These are phyloP conservation scores for Albophoma yamanashiensis DNA, from an alignment of 2,329 filamentous ascomycete species.

Conservation along the genomic window DNA sequence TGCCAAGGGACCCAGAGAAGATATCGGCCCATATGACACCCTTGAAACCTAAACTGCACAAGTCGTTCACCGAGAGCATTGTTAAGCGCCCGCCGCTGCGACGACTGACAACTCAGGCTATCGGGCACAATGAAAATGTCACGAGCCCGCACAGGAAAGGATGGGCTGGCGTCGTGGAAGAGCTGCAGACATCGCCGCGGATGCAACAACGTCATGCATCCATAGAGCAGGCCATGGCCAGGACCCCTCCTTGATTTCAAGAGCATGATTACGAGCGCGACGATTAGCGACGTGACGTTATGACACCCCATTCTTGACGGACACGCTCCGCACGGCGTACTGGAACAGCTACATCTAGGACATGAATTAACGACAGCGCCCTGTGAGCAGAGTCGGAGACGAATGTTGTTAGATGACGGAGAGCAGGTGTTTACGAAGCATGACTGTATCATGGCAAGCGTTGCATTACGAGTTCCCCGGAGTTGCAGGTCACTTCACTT, in stretches of 20 bases:
- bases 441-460: slow-evolving; percentile 13
- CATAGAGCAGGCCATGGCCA: slow-evolving; percentile 46
- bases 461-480: not conserved
- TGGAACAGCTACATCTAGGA: not conserved
- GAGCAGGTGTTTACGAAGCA: slow-evolving; percentile 8
- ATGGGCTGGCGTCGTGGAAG: slow-evolving; percentile 53
- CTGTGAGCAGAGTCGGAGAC: not conserved
- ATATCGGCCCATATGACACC: slow-evolving; percentile 16
- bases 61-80: slow-evolving; percentile 31
- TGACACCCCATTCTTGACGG: not conserved
- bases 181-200: slow-evolving; percentile 49
- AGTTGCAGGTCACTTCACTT: slow-evolving; percentile 18
- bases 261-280: not conserved
- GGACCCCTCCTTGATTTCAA: slow-evolving; percentile 8
- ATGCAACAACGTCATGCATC: slow-evolving; percentile 53
- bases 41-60: slow-evolving; percentile 23
- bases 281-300: no score
- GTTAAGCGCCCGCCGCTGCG: slow-evolving; percentile 37
- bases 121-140: slow-evolving; percentile 39
- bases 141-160: slow-evolving; percentile 38
- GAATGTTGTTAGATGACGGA: not conserved
- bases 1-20: slow-evolving; percentile 23
- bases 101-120: slow-evolving; percentile 41
- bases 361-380: not conserved
- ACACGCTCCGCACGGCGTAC: not conserved